These are phyloP conservation scores for Fusarium musae DNA, from an alignment of 2,329 filamentous ascomycete genomes.

Conservation along the genomic window DNA sequence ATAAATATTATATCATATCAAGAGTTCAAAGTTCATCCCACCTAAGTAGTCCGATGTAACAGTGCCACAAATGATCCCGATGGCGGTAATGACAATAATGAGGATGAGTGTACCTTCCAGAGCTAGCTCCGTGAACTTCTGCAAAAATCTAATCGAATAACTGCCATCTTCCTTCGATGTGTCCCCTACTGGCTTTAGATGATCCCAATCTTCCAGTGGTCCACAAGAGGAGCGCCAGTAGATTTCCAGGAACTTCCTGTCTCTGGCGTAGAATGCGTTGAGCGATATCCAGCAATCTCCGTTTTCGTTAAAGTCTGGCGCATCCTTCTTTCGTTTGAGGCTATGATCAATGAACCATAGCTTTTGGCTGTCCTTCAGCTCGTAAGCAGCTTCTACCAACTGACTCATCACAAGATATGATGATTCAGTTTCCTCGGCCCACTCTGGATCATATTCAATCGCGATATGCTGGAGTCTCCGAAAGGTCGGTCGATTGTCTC, in stretches of 20 bases:
- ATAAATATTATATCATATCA: too few species aligned
- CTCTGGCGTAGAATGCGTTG: slow-evolving; percentile 11
- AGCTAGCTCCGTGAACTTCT: too few species aligned
- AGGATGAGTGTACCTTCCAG: too few species aligned
- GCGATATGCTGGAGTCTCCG: background rate
- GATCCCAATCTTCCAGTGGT: background rate
- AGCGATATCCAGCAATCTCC: too few species aligned
- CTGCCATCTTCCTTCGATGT: too few species aligned
- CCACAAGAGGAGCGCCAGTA: background rate
- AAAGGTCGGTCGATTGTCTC: background rate
- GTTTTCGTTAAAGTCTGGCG: background rate
- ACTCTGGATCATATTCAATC: slow-evolving; percentile 12
- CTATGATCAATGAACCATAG: slow-evolving; percentile 17
- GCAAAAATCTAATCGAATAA: background rate
- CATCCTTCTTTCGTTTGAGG: slow-evolving; percentile 4
- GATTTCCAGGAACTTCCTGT: slow-evolving; percentile 13
- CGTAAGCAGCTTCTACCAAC: background rate
- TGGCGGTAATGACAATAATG: fast-evolving
- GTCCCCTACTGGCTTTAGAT: background rate
- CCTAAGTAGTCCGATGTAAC: too few species aligned
- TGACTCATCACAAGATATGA: too few species aligned
- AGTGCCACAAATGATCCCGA: background rate
- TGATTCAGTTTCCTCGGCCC: background rate
- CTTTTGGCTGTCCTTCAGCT: background rate
- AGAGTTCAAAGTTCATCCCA: too few species aligned